Percentiles rank a stretch among this genome's conserved stretches.
phyloP scores from a whole-genome alignment of 2,329 filamentous ascomycete species.

The Hymenoscyphus repandus region DNA sequence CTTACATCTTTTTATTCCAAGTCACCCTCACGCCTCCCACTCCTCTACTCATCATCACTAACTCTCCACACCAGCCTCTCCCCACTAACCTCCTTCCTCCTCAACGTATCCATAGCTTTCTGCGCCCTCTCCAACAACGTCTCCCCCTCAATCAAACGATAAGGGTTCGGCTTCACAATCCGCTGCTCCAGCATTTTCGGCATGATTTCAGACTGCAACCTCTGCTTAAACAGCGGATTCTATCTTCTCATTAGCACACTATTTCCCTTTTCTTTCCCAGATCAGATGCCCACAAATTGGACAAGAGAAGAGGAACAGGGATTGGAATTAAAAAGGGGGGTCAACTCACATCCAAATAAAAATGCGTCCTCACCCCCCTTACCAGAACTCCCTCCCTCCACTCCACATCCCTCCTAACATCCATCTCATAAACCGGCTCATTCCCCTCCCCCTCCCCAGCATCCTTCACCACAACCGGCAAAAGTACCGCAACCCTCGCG shows the following conservation, averaged over 20 bases:
- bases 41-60: constrained; percentile 20
- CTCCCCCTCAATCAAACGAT: constrained; percentile 36
- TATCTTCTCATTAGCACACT: constrained; percentile 25
- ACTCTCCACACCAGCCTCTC: constrained; percentile 36
- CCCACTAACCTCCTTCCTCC: constrained; percentile 39
- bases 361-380: constrained; percentile 51
- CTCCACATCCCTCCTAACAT: constrained; percentile 36
- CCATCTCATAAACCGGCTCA: constrained; percentile 51
- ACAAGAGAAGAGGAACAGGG: too few relatives aligned
- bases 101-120: constrained; percentile 38
- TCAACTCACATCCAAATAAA: constrained; percentile 42
- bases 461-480: constrained; percentile 54
- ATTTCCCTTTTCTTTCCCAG: background rate
- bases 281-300: too few relatives aligned
- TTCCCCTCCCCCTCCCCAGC: constrained; percentile 39
- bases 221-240: constrained; percentile 47
- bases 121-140: constrained; percentile 33
- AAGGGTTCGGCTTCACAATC: constrained; percentile 37
- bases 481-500: constrained; percentile 49
- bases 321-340: background rate
- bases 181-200: constrained; percentile 31
- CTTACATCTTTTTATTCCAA: too few relatives aligned
- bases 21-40: background rate
- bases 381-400: constrained; percentile 50
- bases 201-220: constrained; percentile 25